Conservation (phyloP, 768 basidiomycete species). For the Lactifluus piperatus region DNA sequence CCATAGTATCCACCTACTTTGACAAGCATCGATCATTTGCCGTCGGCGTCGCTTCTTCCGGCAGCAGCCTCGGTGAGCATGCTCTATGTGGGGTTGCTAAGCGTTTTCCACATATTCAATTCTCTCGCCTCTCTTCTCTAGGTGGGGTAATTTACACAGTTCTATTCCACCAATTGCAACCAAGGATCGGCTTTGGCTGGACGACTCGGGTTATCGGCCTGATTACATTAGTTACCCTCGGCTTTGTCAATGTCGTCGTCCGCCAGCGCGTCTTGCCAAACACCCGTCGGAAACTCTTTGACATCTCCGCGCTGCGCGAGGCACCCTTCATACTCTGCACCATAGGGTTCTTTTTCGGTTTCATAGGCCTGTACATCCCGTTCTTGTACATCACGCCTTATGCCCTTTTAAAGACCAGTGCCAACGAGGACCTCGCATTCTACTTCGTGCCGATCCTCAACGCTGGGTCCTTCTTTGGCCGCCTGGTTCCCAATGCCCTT, state of each 20-base stretch:
- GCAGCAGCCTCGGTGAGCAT: conserved; percentile 24
- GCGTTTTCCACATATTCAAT: neutral
- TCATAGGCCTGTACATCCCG: conserved; percentile 22
- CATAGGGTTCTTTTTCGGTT: conserved; percentile 17
- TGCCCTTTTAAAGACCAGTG: conserved; percentile 16
- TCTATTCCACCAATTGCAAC: conserved; percentile 25
- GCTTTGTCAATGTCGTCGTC: conserved; percentile 20
- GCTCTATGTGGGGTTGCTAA: neutral
- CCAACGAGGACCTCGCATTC: conserved; percentile 22
- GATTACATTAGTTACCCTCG: conserved; percentile 21
- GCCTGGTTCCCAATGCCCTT: conserved; percentile 25
- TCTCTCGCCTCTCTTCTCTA: neutral
- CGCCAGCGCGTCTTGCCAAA: conserved; percentile 17
- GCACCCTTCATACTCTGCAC: conserved; percentile 23
- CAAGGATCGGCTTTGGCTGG: conserved; percentile 24
- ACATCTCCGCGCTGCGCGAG: conserved; percentile 18
- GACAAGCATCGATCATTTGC: conserved; percentile 32
- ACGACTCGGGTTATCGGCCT: conserved; percentile 25
- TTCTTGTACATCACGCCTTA: conserved; percentile 25
- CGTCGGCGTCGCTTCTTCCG: conserved; percentile 37
- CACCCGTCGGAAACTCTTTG: conserved; percentile 19
- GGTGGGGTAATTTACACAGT: conserved; percentile 25
- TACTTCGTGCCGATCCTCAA: conserved; percentile 29
- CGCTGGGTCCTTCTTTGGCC: conserved; percentile 24
- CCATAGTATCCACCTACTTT: conserved; percentile 40